These are phyloP conservation scores for Geranium brycei DNA, from an alignment of 345 rosid species.

Conservation along the genomic window DNA sequence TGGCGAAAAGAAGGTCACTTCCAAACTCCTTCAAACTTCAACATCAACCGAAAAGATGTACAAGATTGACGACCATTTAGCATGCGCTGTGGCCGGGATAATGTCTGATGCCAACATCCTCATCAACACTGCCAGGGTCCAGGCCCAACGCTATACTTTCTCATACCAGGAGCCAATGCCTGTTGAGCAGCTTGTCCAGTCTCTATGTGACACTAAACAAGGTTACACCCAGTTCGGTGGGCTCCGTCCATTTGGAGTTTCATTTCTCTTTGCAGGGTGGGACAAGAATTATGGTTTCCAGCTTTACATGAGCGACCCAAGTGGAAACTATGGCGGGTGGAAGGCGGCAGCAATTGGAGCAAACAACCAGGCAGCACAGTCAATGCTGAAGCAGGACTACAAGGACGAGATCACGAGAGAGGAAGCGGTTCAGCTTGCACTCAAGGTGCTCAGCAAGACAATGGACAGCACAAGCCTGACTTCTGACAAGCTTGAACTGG, in stretches of 20 bases:
- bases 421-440: conserved; percentile 77
- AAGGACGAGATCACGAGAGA: conserved; percentile 81
- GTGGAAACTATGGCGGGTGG: conserved; percentile 94
- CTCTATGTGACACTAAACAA: conserved; percentile 91
- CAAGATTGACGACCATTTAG: conserved; percentile 94
- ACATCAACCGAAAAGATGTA: conserved; percentile 91
- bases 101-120: conserved; percentile 98
- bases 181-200: conserved; percentile 88
- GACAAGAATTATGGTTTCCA: conserved; percentile 88
- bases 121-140: conserved; percentile 86
- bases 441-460: conserved; percentile 89
- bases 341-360: conserved; percentile 95
- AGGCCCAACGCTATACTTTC: conserved; percentile 81
- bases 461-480: conserved; percentile 98
- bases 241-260: conserved; percentile 91
- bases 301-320: conserved; percentile 90
- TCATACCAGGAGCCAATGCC: conserved; percentile 97
- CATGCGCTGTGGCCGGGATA: conserved; percentile 94
- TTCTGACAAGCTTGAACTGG: conserved; percentile 85
- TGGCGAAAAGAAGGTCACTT: conserved; percentile 97
- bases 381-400: conserved; percentile 91
- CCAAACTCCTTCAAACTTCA: conserved; percentile 86
- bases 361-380: conserved; percentile 95
- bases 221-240: conserved; percentile 97
- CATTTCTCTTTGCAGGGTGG: conserved; percentile 91